These are phyloP conservation scores for Flaveria floridana DNA, from an alignment of 140 eudicot species.

Conservation along the genomic window DNA sequence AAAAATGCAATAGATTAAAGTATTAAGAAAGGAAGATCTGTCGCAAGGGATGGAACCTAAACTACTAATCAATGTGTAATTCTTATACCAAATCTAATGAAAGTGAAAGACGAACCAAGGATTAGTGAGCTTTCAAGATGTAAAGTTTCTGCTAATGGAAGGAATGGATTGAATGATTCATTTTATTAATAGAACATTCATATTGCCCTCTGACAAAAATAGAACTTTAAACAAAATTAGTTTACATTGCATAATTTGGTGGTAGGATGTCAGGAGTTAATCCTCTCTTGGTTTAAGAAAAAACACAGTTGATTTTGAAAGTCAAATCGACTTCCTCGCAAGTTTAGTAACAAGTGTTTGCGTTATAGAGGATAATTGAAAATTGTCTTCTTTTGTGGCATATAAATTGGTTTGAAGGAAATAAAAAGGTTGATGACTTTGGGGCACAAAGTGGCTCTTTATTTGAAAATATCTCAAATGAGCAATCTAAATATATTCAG, in stretches of 20 bases:
- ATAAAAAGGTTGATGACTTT: neutral
- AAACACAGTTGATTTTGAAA: neutral
- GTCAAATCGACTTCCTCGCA: neutral
- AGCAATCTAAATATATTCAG: neutral
- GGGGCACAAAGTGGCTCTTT: constrained; percentile 8
- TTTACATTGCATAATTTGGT: neutral
- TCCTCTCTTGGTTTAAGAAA: neutral
- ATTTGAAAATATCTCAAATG: constrained; percentile 8
- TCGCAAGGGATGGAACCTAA: neutral
- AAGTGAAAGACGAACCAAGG: neutral
- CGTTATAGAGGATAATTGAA: neutral
- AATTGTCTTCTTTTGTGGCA: neutral
- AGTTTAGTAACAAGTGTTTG: neutral
- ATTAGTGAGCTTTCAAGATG: neutral
- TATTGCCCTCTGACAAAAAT: too few relatives aligned
- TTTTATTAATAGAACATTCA: too few relatives aligned
- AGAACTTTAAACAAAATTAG: too few relatives aligned
- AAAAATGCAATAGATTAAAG: neutral
- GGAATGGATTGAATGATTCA: neutral
- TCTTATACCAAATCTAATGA: too few relatives aligned
- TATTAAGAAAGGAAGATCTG: neutral
- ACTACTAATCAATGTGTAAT: too few relatives aligned
- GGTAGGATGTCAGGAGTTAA: neutral
- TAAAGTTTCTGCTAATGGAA: neutral
- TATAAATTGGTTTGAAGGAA: neutral